A percentile compares a stretch with the other conserved stretches of the same genome.
phyloP scores from a whole-genome alignment of 805 yeast species.

The Barnettozyma pratensis region DNA sequence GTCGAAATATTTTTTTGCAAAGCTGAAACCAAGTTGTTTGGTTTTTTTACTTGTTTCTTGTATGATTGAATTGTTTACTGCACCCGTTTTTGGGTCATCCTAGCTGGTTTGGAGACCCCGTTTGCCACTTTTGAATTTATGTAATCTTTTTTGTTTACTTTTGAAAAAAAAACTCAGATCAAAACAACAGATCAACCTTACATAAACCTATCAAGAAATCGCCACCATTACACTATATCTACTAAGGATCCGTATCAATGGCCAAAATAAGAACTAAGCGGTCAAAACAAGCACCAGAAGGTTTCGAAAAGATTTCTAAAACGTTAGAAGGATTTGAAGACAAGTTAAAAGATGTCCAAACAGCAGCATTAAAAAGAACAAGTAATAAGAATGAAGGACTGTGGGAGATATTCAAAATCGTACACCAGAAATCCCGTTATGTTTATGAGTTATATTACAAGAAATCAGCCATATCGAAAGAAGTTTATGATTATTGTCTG shows the following conservation, averaged over 20 bases:
- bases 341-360: constrained; percentile 50
- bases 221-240: too few relatives aligned
- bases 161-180: background rate
- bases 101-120: too few relatives aligned
- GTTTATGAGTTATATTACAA: constrained; percentile 70
- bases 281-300: constrained; percentile 61
- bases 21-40: background rate
- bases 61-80: too few relatives aligned
- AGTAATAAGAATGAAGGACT: constrained; percentile 48
- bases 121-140: too few relatives aligned
- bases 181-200: too few relatives aligned
- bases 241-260: constrained; percentile 28
- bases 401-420: constrained; percentile 68
- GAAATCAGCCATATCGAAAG: constrained; percentile 58
- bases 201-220: too few relatives aligned
- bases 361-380: constrained; percentile 33
- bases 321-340: constrained; percentile 55
- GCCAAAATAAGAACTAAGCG: constrained; percentile 39
- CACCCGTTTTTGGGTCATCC: too few relatives aligned
- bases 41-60: background rate
- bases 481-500: constrained; percentile 69
- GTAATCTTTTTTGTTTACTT: too few relatives aligned
- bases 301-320: constrained; percentile 63
- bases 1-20: constrained; percentile 24
- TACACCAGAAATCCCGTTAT: constrained; percentile 73